Evolutionary conservation across 805 yeast genomes (phyloP), one percentile per base, ranked within the genome.

Genomic region (Yarrowia yakushimensis): DNA sequence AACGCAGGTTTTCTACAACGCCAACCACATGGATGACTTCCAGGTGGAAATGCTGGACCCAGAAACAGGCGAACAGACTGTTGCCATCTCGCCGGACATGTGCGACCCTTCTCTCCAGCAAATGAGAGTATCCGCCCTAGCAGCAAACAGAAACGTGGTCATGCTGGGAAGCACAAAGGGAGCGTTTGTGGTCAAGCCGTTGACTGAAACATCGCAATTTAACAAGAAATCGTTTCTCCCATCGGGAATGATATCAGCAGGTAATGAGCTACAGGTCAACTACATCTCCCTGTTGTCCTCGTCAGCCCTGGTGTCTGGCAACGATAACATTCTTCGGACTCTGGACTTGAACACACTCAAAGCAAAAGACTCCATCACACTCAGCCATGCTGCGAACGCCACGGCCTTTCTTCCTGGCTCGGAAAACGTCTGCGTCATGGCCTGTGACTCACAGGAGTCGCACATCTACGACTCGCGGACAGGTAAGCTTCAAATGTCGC

Each of bases 61-160:
- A 7, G 68, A 63, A 43, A 68, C 65, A 61, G 74, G 65, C 69
- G 43, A 33, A 12, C 55, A 37, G 22, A 20, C 25, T 28, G 30
- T 43, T 8, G 37, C 61, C 6, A 62, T 62, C 15, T 28, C 52
- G 22, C 41, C 52, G 25, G 36, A 63, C 63, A 63, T 61, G 23
- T 62, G 69, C 30, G 66, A 45, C 39, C 73, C 83, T 1, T 79
- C 86, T 2, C 79, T 85, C 0, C 66, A 82, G 65, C 73, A 81
- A 6, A 77, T 82, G 42, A 73, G 80, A 17, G 69, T 75, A 17
- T 73, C 73, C 6, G 69, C 75, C 23, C 69, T 83, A 18, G 80
- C 77, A 10, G 78, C 82, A 11, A 87, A 87, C 1, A 81, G 86
- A 0, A 78, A 82, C 62, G 79, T 78, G 54, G 87, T 87, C 1